Evolutionary conservation across 2,329 filamentous ascomycete genomes (phyloP), one percentile per base, ranked within the genome.

Genomic region (Shiraia bambusicola): DNA sequence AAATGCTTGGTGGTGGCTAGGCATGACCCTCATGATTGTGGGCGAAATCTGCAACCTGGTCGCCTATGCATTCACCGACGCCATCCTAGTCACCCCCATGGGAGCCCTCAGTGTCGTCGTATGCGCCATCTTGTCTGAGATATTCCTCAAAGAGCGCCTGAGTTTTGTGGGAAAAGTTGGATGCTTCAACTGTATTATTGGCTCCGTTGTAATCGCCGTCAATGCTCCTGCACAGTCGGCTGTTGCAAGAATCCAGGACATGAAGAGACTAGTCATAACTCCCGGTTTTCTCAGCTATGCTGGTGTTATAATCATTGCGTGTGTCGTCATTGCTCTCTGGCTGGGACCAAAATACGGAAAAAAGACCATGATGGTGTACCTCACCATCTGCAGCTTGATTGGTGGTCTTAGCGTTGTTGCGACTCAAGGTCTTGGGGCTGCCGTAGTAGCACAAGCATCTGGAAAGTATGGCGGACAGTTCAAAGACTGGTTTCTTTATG

Each of bases 1-100:
- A 74, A 97, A 97, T 62, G 76, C 76, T 14, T 95, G 81, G 75
- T 98, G 93, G 93, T 98, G 93, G 93, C 70, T 75, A 1, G 93
- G 93, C 57, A 97, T 98, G 93, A 90, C 76, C 0, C 78, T 97
- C 45, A 97, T 98, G 93, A 95, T 97, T 57, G 60, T 97, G 30
- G 93, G 93, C 56, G 93, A 98, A 70, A 82, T 95, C 42, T 95
- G 89, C 80, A 98, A 98, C 72, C 95, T 97, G 67, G 88, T 92
- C 65, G 93, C 93, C 39, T 97, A 97, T 65, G 88, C 90, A 42
- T 97, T 97, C 60, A 93, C 93, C 49, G 93, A 97, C 69, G 92
- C 92, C 47, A 96, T 97, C 57, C 75, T 97, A 50, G 92, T 97
- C 40, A 96, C 92, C 0, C 91, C 92, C 4, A 76, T 97, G 39